Base-by-base conservation (phyloP, 371 early-diverging fungal genomes). In the Homolaphlyctis polyrhiza region DNA sequence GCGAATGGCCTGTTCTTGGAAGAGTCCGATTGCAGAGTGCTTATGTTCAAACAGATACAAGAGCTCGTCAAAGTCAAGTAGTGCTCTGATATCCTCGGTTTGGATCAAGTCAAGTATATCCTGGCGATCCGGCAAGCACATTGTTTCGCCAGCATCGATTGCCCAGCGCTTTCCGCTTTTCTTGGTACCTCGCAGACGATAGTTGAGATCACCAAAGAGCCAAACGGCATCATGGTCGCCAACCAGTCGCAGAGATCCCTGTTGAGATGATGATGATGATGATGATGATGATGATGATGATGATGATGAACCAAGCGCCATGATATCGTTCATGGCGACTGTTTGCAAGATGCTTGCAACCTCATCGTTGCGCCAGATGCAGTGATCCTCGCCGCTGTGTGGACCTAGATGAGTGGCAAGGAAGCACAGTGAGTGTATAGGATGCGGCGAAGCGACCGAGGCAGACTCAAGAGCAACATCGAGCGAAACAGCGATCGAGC, bases 151-250 rank as follows among this genome's bases (percentile, higher is more conserved):
- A n/a, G 35, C 65, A 21, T 14, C 21, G 23, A 23, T 4, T 14
- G 23, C 34, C 32, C 21, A 49, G 11, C 29, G 27, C 28, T 58
- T 63, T 2, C 11, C 52, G 32, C 27, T 21, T 6, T 21, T 51
- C 32, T 51, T 51, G 32, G 52, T 51, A 16, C 68, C 68, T 34
- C 30, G 35, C 14, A 72, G 33, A 34, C 72, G 62, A 52, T 67
- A 72, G 64, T 72, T 72, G 23, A 68, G 36, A 49, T 72, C 72
- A 16, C 72, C 72, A 25, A 68, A 64, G 30, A 68, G 60, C 63
- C 60, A 68, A 21, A 62, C 29, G 27, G 49, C 52, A 35, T 64
- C 63, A 34, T 64, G n/a, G 60, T 68, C 59, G 4, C 16, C 48
- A 0, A 32, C 47, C n/a, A n/a, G 16, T 2, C 60, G 50, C 39